Evolutionary conservation across 176 grass and related monocot genomes (phyloP).

Genomic region (Coix lacrymajobi): DNA sequence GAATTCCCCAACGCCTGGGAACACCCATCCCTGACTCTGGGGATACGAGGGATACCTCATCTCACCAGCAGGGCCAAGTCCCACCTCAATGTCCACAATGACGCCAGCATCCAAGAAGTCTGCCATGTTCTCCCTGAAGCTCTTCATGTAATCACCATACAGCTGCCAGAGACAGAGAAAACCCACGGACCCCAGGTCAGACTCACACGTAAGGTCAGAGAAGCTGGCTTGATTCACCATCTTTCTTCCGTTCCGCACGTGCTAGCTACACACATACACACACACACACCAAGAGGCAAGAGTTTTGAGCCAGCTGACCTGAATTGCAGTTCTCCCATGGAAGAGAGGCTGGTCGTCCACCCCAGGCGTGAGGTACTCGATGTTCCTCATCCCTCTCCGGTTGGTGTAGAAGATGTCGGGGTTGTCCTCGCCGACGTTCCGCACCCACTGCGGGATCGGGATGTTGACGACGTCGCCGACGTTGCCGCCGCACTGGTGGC

Average conservation of each 20-base stretch:
- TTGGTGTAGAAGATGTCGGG: slow-evolving; percentile 85
- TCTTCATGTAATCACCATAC: slow-evolving; percentile 84
- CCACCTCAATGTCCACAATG: slow-evolving; percentile 84
- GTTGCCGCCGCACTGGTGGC: slow-evolving; percentile 90
- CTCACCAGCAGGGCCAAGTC: slow-evolving; percentile 81
- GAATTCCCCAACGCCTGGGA: slow-evolving; percentile 90
- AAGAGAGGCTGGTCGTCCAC: slow-evolving; percentile 82
- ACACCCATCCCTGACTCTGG: slow-evolving; percentile 67
- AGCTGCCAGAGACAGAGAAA: slow-evolving; percentile 41
- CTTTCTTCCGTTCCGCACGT: background rate
- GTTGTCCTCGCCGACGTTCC: slow-evolving; percentile 25
- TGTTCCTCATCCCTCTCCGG: slow-evolving; percentile 41
- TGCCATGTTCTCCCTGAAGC: slow-evolving; percentile 77
- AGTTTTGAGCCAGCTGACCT: slow-evolving; percentile 38
- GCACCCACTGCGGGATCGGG: slow-evolving; percentile 63
- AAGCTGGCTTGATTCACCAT: background rate
- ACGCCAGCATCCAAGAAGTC: slow-evolving; percentile 62
- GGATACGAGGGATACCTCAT: slow-evolving; percentile 91
- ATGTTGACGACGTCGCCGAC: slow-evolving; percentile 62
- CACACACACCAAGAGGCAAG: background rate
- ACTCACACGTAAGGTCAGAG: background rate
- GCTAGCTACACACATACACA: too few relatives aligned
- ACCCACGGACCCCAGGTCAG: background rate
- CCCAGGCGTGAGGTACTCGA: slow-evolving; percentile 71
- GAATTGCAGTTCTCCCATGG: slow-evolving; percentile 57